Evolutionary conservation across 169 alveolate species (phyloP).

Genomic region (Eimeria sp.): DNA sequence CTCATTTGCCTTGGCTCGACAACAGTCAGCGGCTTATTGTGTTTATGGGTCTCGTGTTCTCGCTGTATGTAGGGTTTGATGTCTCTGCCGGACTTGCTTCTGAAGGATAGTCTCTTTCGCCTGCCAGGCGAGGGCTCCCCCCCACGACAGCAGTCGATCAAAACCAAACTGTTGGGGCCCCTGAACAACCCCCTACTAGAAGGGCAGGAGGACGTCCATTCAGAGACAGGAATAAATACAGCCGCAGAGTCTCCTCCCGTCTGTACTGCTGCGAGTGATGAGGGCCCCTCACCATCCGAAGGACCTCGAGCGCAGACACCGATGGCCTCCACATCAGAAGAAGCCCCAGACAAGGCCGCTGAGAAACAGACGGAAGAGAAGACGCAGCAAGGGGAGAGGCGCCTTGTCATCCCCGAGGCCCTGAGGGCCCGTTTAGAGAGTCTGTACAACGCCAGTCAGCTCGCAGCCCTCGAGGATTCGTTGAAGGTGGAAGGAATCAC

Average conservation of each 20-base stretch:
- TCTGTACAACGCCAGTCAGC: conserved; percentile 83
- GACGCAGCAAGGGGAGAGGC: conserved; percentile 19
- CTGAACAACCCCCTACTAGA: conserved; percentile 69
- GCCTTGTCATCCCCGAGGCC: conserved; percentile 69
- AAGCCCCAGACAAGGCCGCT: neutral
- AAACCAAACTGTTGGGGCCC: conserved; percentile 11
- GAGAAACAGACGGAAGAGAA: neutral
- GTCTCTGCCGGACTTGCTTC: conserved; percentile 81
- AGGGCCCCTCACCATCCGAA: neutral
- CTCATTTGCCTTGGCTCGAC: neutral
- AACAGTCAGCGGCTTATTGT: neutral
- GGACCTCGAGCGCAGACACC: conserved; percentile 6
- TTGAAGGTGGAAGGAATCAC: conserved; percentile 86
- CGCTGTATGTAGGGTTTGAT: conserved; percentile 65
- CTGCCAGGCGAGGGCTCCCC: conserved; percentile 4
- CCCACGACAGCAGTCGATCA: conserved; percentile 6
- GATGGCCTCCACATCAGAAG: neutral
- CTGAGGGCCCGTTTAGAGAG: conserved; percentile 60
- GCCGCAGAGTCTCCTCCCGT: neutral
- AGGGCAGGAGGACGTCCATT: neutral
- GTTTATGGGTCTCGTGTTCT: neutral
- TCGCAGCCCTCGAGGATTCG: conserved; percentile 83
- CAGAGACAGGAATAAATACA: neutral
- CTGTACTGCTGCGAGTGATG: neutral
- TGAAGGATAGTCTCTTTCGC: conserved; percentile 71